Conservation (phyloP, 2,329 filamentous ascomycete genomes). For the Pleurostoma richardsiae region DNA sequence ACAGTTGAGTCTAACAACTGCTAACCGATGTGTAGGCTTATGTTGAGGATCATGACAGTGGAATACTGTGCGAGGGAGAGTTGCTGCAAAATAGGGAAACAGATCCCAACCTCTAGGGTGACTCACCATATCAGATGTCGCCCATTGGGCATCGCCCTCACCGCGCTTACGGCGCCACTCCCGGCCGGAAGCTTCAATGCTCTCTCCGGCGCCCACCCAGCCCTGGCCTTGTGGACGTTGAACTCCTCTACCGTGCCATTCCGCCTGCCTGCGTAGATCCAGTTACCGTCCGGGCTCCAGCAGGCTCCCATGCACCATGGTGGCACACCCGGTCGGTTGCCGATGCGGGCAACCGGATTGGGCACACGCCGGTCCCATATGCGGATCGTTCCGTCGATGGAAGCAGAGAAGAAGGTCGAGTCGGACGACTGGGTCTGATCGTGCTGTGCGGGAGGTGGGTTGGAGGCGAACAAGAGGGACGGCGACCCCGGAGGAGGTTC, state of each 20-base stretch:
- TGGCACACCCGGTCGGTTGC: slow-evolving; percentile 68
- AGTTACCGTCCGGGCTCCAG: slow-evolving; percentile 94
- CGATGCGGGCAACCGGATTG: slow-evolving; percentile 74
- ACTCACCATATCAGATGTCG: slow-evolving; percentile 72
- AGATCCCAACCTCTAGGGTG: too few species aligned
- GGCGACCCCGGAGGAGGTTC: slow-evolving; percentile 16
- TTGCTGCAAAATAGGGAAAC: too few species aligned
- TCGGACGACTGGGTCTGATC: slow-evolving; percentile 60
- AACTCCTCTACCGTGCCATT: slow-evolving; percentile 96
- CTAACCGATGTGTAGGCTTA: too few species aligned
- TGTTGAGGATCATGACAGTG: too few species aligned
- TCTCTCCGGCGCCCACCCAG: slow-evolving; percentile 68
- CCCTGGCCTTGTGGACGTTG: slow-evolving; percentile 67
- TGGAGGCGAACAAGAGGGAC: slow-evolving; percentile 30
- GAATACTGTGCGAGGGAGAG: too few species aligned
- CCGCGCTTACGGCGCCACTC: slow-evolving; percentile 82
- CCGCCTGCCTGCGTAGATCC: slow-evolving; percentile 84
- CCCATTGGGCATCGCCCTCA: slow-evolving; percentile 88
- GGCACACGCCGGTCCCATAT: slow-evolving; percentile 85
- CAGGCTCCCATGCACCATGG: slow-evolving; percentile 98
- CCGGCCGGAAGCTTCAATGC: slow-evolving; percentile 84
- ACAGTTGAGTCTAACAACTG: neutral
- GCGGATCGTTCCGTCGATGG: slow-evolving; percentile 82
- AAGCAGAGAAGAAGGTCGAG: slow-evolving; percentile 81
- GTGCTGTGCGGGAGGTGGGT: slow-evolving; percentile 31